Percentiles rank a stretch among this genome's conserved stretches.
These are phyloP conservation scores for Strobilomyces dryophilus DNA, from an alignment of 768 basidiomycete species.

Conservation along the genomic window DNA sequence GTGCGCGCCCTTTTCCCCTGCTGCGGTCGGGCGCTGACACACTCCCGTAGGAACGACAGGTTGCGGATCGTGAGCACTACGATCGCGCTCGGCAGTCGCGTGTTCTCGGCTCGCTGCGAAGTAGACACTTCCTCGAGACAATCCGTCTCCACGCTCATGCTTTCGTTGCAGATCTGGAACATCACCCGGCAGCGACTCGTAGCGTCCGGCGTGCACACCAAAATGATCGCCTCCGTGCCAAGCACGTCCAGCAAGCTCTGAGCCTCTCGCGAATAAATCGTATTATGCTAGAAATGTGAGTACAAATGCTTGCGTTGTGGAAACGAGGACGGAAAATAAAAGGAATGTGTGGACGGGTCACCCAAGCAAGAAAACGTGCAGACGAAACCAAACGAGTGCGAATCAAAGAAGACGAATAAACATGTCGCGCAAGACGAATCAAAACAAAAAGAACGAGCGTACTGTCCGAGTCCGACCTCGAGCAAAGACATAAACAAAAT, in stretches of 20 bases:
- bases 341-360: conserved; percentile 9
- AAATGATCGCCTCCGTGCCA: conserved; percentile 44
- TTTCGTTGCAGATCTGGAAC: conserved; percentile 49
- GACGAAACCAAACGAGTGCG: conserved; percentile 3
- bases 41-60: conserved; percentile 39
- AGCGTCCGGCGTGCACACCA: conserved; percentile 51
- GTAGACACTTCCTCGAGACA: conserved; percentile 22
- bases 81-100: conserved; percentile 44
- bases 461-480: conserved; percentile 6
- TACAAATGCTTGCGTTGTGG: conserved; percentile 5
- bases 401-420: conserved; percentile 3
- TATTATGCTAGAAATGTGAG: conserved; percentile 1
- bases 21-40: background rate
- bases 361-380: background rate
- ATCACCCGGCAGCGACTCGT: conserved; percentile 47
- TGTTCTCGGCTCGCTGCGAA: conserved; percentile 47
- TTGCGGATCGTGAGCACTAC: conserved; percentile 52
- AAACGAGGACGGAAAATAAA: conserved; percentile 2
- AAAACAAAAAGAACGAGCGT: conserved; percentile 18
- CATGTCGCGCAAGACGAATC: background rate
- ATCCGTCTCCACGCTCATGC: background rate
- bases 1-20: conserved; percentile 23
- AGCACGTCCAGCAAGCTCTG: conserved; percentile 21
- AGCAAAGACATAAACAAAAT: background rate
- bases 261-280: conserved; percentile 8